Evolutionary conservation across 441 rosid species (phyloP), one percentile per base, ranked within the genome.

Genomic region (Erysimum cheiri): DNA sequence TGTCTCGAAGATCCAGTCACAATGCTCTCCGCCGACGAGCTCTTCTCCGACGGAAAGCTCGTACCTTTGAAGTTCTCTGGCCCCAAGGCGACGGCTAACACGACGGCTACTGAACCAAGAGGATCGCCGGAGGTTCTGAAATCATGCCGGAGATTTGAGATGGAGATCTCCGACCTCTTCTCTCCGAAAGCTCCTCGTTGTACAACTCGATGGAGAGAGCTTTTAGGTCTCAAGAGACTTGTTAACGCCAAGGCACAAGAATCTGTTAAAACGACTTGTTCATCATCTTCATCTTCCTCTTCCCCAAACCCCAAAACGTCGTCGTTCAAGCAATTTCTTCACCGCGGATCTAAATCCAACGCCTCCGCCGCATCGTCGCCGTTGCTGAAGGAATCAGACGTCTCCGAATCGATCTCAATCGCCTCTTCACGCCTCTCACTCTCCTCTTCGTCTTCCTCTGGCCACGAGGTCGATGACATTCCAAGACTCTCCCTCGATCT

Each of bases 11-110:
- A 92, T 81, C 75, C 79, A 4, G 71, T 87, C 3, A 69, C 87
- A n/a, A 90, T 94, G 96, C 88, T 94, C 33, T 86, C 99, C 4
- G 99, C 78, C 5, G 99, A 94, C 40, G 87, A 94, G 83, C 92
- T 94, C 54, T 90, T 92, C 71, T 87, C 87, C 15, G 89, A 90
- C 41, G 98, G 98, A 2, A 91, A 90, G 74, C 86, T 94, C 55
- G 78, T 94, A 10, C 97, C 98, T 54, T 74, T 91, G 43, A 96
- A 84, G 50, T 71, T 90, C 66, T 64, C 76, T 17, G 66, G 31
- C 33, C 55, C 81, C 0, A 55, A 76, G 8, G 2, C 70, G 8
- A 67, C 69, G 9, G 67, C 64, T 33, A 63, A 72, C 37, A 68
- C 80, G 0, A 58, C 79, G 4, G 78, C 72, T 31, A 10, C 75